phyloP scores from a whole-genome alignment of 768 basidiomycete genomes.

The Tephrocybe sp. region DNA sequence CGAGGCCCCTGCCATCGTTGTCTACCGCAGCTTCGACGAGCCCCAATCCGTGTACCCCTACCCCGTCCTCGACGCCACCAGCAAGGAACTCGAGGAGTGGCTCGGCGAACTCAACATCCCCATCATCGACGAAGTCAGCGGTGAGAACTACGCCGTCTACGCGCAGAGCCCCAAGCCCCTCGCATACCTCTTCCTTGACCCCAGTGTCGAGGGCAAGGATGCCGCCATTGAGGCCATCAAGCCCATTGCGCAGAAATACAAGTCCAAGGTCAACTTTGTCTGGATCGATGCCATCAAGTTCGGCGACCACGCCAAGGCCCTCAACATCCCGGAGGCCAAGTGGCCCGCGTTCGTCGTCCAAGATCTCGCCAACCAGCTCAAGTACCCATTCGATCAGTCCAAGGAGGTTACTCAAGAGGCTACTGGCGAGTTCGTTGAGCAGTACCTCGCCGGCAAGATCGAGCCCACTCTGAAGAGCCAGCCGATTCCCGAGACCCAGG shows the following conservation, averaged over 20 bases:
- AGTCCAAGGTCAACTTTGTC: constrained; percentile 92
- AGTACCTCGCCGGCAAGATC: constrained; percentile 73
- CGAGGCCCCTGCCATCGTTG: constrained; percentile 79
- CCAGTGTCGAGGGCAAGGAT: constrained; percentile 63
- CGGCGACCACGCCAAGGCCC: constrained; percentile 91
- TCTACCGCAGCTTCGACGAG: constrained; percentile 93
- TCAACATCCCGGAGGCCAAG: constrained; percentile 81
- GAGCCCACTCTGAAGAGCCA: constrained; percentile 87
- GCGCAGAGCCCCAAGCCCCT: constrained; percentile 82
- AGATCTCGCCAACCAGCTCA: constrained; percentile 78
- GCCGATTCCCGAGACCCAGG: constrained; percentile 80
- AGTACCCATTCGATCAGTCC: constrained; percentile 82
- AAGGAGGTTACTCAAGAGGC: constrained; percentile 57
- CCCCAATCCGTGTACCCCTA: constrained; percentile 68
- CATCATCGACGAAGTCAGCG: constrained; percentile 87
- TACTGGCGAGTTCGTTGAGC: constrained; percentile 57
- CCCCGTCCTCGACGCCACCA: constrained; percentile 53
- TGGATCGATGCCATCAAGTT: constrained; percentile 98
- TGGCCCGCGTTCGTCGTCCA: constrained; percentile 97
- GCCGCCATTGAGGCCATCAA: constrained; percentile 65
- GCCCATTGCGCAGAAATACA: constrained; percentile 79
- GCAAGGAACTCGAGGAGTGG: constrained; percentile 72
- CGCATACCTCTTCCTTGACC: constrained; percentile 93
- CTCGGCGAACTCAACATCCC: constrained; percentile 84
- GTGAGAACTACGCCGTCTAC: constrained; percentile 90